Evolutionary conservation across 1,284 basidiomycete species (phyloP).

Genomic region (Trichosporon coremiiforme): DNA sequence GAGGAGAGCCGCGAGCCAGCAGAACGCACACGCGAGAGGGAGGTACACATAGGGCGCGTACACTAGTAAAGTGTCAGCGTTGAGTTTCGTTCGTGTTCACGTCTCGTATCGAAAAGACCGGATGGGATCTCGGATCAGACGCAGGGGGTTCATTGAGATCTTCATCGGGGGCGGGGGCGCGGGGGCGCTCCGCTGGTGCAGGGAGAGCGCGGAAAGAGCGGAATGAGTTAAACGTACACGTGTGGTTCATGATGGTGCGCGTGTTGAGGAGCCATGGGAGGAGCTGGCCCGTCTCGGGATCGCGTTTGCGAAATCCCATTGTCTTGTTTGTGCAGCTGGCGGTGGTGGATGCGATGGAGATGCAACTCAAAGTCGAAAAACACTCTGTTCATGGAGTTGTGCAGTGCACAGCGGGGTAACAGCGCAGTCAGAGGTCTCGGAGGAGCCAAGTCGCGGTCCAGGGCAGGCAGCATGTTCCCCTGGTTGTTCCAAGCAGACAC

Average conservation of each 20-base stretch:
- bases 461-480: not conserved
- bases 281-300: conserved; percentile 7
- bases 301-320: conserved; percentile 13
- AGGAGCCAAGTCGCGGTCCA: not conserved
- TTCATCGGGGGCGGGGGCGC: not conserved
- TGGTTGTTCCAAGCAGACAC: not conserved
- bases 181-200: not conserved
- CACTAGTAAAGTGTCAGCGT: conserved; percentile 38
- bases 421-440: not conserved
- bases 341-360: conserved; percentile 4
- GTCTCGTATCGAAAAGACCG: not conserved
- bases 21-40: conserved; percentile 43
- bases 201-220: not conserved
- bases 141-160: not conserved
- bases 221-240: conserved; percentile 38
- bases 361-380: conserved; percentile 8
- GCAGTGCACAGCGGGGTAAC: not conserved
- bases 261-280: conserved; percentile 40
- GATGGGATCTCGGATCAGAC: not conserved
- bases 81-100: not conserved
- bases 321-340: not conserved
- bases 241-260: conserved; percentile 44
- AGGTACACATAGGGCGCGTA: conserved; percentile 55
- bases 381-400: not conserved
- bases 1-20: conserved; percentile 51